Conservation (phyloP, 2,329 filamentous ascomycete species). For the Trichoderma simmonsii region DNA sequence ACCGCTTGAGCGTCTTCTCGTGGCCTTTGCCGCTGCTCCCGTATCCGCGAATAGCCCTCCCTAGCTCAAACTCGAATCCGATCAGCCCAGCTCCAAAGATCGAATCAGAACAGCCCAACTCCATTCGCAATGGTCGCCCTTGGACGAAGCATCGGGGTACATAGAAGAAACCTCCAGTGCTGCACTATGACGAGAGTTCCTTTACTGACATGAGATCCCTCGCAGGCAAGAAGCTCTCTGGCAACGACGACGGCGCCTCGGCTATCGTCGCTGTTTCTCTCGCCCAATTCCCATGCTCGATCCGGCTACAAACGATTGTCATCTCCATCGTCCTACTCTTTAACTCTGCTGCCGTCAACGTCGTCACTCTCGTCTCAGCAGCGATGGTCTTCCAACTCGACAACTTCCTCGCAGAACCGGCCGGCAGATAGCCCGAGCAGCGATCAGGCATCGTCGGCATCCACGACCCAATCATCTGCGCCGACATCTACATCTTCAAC, state of each 20-base stretch:
- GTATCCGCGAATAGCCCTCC: neutral
- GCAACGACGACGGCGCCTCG: conserved; percentile 23
- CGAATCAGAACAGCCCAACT: neutral
- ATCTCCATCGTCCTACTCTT: neutral
- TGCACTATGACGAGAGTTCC: neutral
- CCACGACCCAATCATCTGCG: neutral
- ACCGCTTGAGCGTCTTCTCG: neutral
- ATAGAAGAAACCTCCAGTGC: neutral
- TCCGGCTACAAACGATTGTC: conserved; percentile 1
- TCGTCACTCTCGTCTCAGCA: neutral
- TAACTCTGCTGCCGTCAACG: neutral
- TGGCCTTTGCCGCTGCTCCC: neutral
- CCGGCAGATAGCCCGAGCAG: neutral
- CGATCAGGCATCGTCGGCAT: neutral
- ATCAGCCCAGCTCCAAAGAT: neutral
- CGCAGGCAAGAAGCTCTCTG: conserved; percentile 22
- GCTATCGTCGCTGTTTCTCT: conserved; percentile 14
- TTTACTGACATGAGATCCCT: neutral
- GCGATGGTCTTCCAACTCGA: conserved; percentile 26
- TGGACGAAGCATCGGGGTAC: conserved; percentile 12
- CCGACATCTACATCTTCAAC: neutral
- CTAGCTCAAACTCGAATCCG: neutral
- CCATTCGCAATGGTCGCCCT: conserved; percentile 4
- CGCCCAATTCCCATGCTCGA: neutral
- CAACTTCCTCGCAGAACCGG: conserved; percentile 2